Base-by-base conservation (phyloP, 495 filamentous ascomycete species). In the Filosporella fistucella region DNA sequence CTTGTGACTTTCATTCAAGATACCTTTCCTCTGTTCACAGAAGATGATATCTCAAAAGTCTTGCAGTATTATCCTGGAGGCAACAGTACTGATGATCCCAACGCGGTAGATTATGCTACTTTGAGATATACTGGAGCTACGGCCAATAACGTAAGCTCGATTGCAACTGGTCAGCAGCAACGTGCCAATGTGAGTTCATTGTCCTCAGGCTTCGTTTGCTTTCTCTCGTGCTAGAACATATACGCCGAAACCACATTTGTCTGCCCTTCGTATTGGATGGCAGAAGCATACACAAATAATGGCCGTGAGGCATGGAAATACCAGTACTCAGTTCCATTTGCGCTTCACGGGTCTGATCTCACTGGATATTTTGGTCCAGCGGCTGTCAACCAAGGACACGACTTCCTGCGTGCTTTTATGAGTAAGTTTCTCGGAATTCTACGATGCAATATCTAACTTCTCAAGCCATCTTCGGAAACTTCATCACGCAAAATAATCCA, bases 301-400 rank as follows among this genome's bases (percentile, higher is more conserved):
- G 45, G 60, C 34, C 77, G 79, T 49, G 55, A 74, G 30, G 73
- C 76, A 1, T 82, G 75, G 54, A 66, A 71, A 9, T 86, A 86
- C 59, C 60, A 74, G 18, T 87, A 84, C 59, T 73, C 69, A 52
- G 67, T 85, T 34, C 70, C 75, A 7, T 77, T 81, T 0, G 82
- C 66, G 2, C 57, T 67, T 37, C 78, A 82, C 47, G 73, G 67
- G 14, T 37, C 63, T 12, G 78, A 82, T 53, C 46, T 77, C 14
- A 63, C 66, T 26, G 55, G 62, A 2, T 81, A 78, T 52, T 79
- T 81, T 55, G 72, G 68, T 22, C 64, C 55, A 8, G 24, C 33
- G 11, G 68, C 76, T 1, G 47, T 60, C 18, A 72, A 74, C 47
- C 55, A 63, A 41, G 51, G 60, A 9, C 57, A 60, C 4, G 61